A percentile compares a stretch with the other conserved stretches of the same genome.
Conservation (phyloP, 2,329 filamentous ascomycete species). For the Tolypocladium endophyticum region DNA sequence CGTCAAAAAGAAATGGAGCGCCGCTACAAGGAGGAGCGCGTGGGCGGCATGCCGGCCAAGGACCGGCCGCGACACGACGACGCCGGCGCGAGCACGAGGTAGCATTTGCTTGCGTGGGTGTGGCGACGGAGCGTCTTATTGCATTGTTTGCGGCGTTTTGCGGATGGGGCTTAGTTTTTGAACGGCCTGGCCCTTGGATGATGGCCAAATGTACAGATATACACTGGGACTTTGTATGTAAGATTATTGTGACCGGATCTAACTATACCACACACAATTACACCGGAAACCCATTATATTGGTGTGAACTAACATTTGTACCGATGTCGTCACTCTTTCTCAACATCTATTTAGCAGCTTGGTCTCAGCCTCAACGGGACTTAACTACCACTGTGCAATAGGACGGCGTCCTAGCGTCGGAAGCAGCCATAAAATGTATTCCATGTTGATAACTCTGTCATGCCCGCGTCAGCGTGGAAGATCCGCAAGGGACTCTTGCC, state of each 20-base stretch:
- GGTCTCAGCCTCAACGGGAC: too few species aligned
- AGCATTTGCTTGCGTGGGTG: neutral
- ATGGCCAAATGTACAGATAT: neutral
- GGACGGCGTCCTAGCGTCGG: too few species aligned
- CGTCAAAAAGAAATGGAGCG: conserved; percentile 41
- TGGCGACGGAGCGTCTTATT: neutral
- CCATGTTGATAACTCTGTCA: too few species aligned
- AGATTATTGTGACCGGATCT: neutral
- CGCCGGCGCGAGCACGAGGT: conserved; percentile 1
- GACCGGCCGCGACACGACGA: conserved; percentile 9
- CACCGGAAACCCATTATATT: neutral
- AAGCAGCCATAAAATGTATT: too few species aligned
- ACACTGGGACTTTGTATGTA: neutral
- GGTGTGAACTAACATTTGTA: neutral
- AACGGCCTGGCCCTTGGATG: neutral
- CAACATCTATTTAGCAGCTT: neutral
- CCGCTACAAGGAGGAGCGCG: conserved; percentile 36
- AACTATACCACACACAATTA: neutral
- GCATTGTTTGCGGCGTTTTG: neutral
- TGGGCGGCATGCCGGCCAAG: conserved; percentile 41
- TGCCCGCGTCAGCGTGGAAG: too few species aligned
- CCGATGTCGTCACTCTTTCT: neutral
- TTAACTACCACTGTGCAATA: too few species aligned
- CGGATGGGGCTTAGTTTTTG: neutral
- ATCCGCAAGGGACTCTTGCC: too few species aligned